A percentile compares a stretch with the other conserved stretches of the same genome.
Evolutionary conservation across 2,329 filamentous ascomycete species (phyloP).

Genomic region (Fusarium subtropicale): DNA sequence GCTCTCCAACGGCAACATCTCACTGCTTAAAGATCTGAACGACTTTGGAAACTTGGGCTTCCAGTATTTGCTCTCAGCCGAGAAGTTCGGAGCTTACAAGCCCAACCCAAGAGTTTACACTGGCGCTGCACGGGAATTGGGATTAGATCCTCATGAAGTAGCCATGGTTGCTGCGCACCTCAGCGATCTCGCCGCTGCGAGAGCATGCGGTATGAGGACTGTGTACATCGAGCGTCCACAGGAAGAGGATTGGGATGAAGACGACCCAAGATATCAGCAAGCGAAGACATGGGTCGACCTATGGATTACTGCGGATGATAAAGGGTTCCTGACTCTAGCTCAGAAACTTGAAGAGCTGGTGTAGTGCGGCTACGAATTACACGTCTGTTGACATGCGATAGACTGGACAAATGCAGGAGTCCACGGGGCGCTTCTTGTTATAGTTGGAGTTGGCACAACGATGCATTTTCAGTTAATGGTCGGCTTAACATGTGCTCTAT

Average conservation of each 20-base stretch:
- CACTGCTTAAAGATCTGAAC: constrained; percentile 74
- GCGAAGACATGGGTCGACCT: constrained; percentile 59
- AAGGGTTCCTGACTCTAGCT: constrained; percentile 50
- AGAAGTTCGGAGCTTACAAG: constrained; percentile 81
- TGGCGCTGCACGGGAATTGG: constrained; percentile 72
- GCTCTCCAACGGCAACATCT: constrained; percentile 79
- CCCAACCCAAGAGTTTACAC: constrained; percentile 75
- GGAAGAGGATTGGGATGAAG: constrained; percentile 72
- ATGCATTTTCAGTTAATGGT: neutral
- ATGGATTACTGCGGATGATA: constrained; percentile 52
- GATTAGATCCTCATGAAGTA: constrained; percentile 68
- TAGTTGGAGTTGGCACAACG: neutral
- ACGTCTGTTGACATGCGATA: neutral
- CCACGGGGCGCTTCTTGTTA: neutral
- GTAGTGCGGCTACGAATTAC: neutral
- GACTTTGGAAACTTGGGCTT: constrained; percentile 71
- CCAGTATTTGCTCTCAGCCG: constrained; percentile 70
- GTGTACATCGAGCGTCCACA: constrained; percentile 76
- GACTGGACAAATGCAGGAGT: no score
- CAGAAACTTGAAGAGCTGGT: constrained; percentile 42
- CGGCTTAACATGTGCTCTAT: neutral
- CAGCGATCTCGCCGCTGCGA: constrained; percentile 74
- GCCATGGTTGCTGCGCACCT: constrained; percentile 84
- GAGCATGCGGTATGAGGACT: constrained; percentile 71
- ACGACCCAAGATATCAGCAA: constrained; percentile 63